Percentiles rank a stretch among this genome's conserved stretches.
Conservation (phyloP, 176 grass and related monocot genomes). For the Ensete glaucum region DNA sequence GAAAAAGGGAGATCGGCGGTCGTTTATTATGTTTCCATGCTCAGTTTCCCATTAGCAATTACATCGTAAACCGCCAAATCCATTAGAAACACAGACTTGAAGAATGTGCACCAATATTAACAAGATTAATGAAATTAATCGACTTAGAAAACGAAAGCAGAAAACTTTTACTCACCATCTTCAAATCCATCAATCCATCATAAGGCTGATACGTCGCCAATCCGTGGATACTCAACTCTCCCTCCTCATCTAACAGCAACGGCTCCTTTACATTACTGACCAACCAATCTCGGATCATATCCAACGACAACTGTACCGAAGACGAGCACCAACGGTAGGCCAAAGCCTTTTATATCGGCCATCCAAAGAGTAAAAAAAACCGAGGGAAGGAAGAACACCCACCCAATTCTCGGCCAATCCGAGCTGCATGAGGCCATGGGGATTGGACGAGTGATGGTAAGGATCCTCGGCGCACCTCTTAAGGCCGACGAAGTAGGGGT, state of each 20-base stretch:
- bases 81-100: neutral
- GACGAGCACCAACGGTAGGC: neutral
- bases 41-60: too few relatives aligned
- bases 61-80: too few relatives aligned
- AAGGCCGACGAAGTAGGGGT: conserved; percentile 68
- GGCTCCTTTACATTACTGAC: conserved; percentile 41
- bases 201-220: conserved; percentile 71
- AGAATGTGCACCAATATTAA: neutral
- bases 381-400: neutral
- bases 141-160: neutral
- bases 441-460: conserved; percentile 42
- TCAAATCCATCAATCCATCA: conserved; percentile 75
- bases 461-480: conserved; percentile 46
- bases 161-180: conserved; percentile 51
- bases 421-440: conserved; percentile 70
- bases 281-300: conserved; percentile 82
- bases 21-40: too few relatives aligned
- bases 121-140: neutral
- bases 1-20: too few relatives aligned
- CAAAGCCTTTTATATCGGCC: too few relatives aligned
- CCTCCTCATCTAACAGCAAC: conserved; percentile 21
- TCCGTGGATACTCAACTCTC: conserved; percentile 57
- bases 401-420: conserved; percentile 85
- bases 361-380: neutral
- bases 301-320: conserved; percentile 58